Base-by-base conservation (phyloP, 768 basidiomycete genomes). In the Amanita inopinata region DNA sequence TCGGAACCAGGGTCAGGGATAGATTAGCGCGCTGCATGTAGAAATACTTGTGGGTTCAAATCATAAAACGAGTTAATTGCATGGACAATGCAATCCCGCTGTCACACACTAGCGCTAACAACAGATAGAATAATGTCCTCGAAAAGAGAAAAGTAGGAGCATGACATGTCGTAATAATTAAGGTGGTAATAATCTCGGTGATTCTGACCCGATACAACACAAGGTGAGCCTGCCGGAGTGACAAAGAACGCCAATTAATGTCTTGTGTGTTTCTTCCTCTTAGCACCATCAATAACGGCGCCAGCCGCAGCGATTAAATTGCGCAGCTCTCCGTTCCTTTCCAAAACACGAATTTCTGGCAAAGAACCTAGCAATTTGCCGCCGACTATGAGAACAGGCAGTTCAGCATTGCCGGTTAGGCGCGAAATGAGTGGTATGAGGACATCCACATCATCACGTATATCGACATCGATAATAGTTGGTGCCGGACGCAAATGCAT, bases 301-400 rank as follows among this genome's bases (percentile, higher is more conserved):
- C 84, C 84, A 0, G 81, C 73, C n/a, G 62, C 58, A 8, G 60
- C 55, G 32, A 81, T 60, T 46, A 73, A 61, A 30, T 58, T 61
- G 44, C 67, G 57, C 27, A 88, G 65, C 44, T 76, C 66, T 31
- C 77, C 80, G 27, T 55, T 64, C 37, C 66, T 58, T 30, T 70
- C 53, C 27, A 83, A 59, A 35, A 53, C 66, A 30, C 70, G 68
- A 48, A 87, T 71, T 14, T 75, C 67, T 11, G 66, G 60, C 30
- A 80, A 59, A 0, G 67, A 56, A 11, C 76, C 76, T 11, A 83
- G 61, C 11, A 71, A 57, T 35, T 67, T 64, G 25, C 87, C 87
- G 12, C 78, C 80, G 33, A 90, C 57, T 40, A 90, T 64, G 3
- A 89, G 69, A 22, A 87, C 56, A 11, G 87, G 83, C 5, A 88